Conservation (phyloP, 257 asterid genomes). For the Ligustrum vulgare region DNA sequence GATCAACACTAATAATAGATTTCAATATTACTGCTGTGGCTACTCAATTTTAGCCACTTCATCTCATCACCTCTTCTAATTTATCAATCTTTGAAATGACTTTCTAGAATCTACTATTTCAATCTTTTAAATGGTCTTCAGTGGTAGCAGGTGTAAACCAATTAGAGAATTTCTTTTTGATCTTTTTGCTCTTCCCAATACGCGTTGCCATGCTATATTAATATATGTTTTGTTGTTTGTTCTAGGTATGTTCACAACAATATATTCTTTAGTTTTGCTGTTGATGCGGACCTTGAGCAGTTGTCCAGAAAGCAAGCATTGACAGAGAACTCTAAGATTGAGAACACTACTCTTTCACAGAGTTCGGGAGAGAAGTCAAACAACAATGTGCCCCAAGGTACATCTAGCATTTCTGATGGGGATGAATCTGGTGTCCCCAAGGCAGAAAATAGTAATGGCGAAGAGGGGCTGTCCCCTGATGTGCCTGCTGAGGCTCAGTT, state of each 20-base stretch:
- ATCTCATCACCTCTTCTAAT: conserved; percentile 8
- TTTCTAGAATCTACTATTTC: not conserved
- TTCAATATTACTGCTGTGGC: not conserved
- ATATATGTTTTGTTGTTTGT: conserved; percentile 25
- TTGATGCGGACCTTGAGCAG: conserved; percentile 80
- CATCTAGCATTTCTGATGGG: conserved; percentile 26
- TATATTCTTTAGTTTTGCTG: conserved; percentile 94
- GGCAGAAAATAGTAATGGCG: conserved; percentile 38
- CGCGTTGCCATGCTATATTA: not conserved
- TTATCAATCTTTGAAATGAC: not conserved
- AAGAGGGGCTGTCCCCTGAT: conserved; percentile 43
- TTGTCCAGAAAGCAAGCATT: conserved; percentile 52
- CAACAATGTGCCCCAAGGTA: conserved; percentile 36
- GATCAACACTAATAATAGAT: not conserved
- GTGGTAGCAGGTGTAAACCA: not conserved
- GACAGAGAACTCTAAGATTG: conserved; percentile 48
- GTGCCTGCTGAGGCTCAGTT: conserved; percentile 62
- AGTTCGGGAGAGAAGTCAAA: conserved; percentile 38
- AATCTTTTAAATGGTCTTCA: not conserved
- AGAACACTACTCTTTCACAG: conserved; percentile 31
- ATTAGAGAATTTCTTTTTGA: not conserved
- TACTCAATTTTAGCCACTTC: not conserved
- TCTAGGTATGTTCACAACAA: conserved; percentile 94
- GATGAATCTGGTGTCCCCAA: conserved; percentile 38
- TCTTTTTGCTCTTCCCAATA: not conserved